Evolutionary conservation across 768 basidiomycete species (phyloP).

Genomic region (Exidia glandulosa): DNA sequence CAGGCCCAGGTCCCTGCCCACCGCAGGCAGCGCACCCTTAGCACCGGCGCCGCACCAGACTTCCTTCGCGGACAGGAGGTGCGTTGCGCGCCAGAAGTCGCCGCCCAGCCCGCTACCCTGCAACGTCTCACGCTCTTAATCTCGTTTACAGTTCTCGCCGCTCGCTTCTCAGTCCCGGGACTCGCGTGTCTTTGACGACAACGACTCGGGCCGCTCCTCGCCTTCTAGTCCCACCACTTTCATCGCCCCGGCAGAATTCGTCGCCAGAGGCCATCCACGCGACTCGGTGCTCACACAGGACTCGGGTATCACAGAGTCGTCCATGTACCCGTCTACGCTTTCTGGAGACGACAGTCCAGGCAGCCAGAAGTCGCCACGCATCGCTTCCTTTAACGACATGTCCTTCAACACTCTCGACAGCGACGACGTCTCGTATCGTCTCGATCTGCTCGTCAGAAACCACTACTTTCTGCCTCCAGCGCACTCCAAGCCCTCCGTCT

Average conservation of each 20-base stretch:
- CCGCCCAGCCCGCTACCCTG: no score
- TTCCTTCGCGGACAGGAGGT: neutral
- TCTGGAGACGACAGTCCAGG: slow-evolving; percentile 36
- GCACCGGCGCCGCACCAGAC: neutral
- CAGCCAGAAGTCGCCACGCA: slow-evolving; percentile 30
- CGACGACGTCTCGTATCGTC: slow-evolving; percentile 78
- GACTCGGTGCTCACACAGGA: slow-evolving; percentile 48
- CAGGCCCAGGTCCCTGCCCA: neutral
- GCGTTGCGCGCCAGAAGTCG: neutral
- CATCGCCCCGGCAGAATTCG: neutral
- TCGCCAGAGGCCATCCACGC: slow-evolving; percentile 13
- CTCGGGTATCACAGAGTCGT: slow-evolving; percentile 54
- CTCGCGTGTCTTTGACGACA: neutral
- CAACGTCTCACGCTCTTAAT: no score
- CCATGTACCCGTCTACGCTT: slow-evolving; percentile 46
- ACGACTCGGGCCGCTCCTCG: neutral
- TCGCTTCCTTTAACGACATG: slow-evolving; percentile 9
- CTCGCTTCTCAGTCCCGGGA: neutral
- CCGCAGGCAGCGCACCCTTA: neutral
- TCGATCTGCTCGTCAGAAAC: slow-evolving; percentile 75
- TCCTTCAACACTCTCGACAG: slow-evolving; percentile 23
- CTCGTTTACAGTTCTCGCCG: no score
- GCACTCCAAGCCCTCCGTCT: slow-evolving; percentile 54
- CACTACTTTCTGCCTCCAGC: slow-evolving; percentile 84
- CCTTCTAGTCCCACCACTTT: neutral